Conservation (phyloP, 164 flowering plant genomes). For the Cinnamomum micranthum region DNA sequence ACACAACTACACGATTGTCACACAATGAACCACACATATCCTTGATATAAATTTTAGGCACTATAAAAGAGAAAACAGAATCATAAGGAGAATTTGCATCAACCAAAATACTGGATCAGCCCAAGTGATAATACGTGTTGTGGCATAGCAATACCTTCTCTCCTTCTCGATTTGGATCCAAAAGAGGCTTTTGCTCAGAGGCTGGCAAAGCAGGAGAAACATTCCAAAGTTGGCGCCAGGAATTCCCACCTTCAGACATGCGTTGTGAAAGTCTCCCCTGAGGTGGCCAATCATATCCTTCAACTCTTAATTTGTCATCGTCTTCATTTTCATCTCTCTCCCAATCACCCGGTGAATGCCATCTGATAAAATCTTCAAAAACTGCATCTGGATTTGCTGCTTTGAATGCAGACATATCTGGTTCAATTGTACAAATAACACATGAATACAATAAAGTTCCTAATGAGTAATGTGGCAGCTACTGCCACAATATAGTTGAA, state of each 20-base stretch:
- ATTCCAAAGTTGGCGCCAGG: conserved; percentile 90
- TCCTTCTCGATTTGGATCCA: conserved; percentile 90
- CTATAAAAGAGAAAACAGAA: too few relatives aligned
- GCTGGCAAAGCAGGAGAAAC: conserved; percentile 68
- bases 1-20: too few relatives aligned
- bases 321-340: conserved; percentile 33
- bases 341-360: conserved; percentile 99
- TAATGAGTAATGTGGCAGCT: background rate
- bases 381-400: conserved; percentile 94
- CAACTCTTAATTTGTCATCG: conserved; percentile 1
- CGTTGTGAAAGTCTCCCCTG: conserved; percentile 69
- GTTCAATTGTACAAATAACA: conserved; percentile 10
- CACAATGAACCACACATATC: too few relatives aligned
- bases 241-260: conserved; percentile 74
- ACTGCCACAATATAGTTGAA: background rate
- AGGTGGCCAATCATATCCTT: conserved; percentile 71
- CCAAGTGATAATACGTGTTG: background rate
- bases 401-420: conserved; percentile 99
- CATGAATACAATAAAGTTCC: background rate
- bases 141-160: conserved; percentile 59
- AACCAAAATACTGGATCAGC: background rate
- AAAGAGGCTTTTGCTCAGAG: conserved; percentile 84
- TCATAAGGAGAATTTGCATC: background rate
- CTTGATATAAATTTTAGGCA: too few relatives aligned
- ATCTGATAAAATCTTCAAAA: conserved; percentile 95